These are phyloP conservation scores for Pseudocercospora fijiensis DNA, from an alignment of 2,329 filamentous ascomycete species.

Conservation along the genomic window DNA sequence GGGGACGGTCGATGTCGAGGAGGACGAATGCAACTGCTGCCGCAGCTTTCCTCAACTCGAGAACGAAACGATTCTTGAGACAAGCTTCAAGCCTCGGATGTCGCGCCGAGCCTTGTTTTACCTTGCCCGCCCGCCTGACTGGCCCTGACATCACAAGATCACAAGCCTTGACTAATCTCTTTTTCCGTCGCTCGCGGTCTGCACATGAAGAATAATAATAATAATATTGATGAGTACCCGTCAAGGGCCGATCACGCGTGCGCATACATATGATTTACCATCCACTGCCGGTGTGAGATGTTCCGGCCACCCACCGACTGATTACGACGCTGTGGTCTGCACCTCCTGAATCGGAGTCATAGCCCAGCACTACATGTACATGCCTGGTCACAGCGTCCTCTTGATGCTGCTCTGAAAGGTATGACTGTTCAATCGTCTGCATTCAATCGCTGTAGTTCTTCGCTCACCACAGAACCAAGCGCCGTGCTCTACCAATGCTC, in stretches of 20 bases:
- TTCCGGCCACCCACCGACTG: background rate
- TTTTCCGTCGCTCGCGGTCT: background rate
- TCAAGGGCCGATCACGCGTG: background rate
- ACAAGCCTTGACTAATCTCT: background rate
- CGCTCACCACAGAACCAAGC: background rate
- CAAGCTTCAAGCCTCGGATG: constrained; percentile 3
- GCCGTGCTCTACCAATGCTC: constrained; percentile 8
- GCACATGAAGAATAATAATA: background rate
- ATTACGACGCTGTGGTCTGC: background rate
- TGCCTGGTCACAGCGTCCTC: background rate
- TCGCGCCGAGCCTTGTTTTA: constrained; percentile 1
- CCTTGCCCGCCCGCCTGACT: background rate
- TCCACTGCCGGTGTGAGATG: background rate
- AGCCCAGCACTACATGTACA: background rate
- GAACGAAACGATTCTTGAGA: constrained; percentile 7
- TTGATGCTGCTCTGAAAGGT: background rate
- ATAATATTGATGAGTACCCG: background rate
- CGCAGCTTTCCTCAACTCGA: background rate
- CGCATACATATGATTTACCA: background rate
- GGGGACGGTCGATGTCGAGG: background rate
- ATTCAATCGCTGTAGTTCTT: background rate
- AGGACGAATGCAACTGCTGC: constrained; percentile 2
- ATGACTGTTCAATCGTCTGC: background rate
- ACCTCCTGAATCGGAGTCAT: background rate
- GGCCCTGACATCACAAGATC: constrained; percentile 4